These are phyloP conservation scores for Beauveria varroae DNA, from an alignment of 2,329 filamentous ascomycete species.

Conservation along the genomic window DNA sequence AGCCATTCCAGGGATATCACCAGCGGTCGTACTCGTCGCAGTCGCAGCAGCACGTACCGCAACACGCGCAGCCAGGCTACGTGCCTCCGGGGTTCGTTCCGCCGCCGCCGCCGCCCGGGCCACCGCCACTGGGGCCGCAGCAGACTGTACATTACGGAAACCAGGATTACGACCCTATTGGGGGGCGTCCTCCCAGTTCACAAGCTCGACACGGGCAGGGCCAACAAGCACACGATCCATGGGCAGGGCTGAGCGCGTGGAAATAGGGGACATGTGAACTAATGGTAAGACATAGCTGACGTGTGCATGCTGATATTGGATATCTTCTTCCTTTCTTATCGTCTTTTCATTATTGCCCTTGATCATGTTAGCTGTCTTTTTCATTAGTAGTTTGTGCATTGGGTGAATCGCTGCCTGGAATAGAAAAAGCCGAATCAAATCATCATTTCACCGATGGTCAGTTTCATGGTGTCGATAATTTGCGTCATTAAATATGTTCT, in stretches of 20 bases:
- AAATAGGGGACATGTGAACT: constrained; percentile 27
- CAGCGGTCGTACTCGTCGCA: constrained; percentile 26
- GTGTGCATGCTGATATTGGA: not conserved
- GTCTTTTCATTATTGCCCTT: not conserved
- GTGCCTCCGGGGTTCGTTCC: constrained; percentile 53
- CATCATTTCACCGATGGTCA: not conserved
- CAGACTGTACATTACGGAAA: constrained; percentile 51
- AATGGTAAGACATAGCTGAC: not conserved
- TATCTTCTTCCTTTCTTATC: not conserved
- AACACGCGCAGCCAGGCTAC: constrained; percentile 32
- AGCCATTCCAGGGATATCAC: constrained; percentile 26
- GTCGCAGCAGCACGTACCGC: constrained; percentile 33
- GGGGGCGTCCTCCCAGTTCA: constrained; percentile 20
- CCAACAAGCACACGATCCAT: constrained; percentile 40
- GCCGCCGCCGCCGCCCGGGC: constrained; percentile 55
- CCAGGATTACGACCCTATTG: constrained; percentile 24
- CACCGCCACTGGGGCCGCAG: constrained; percentile 53
- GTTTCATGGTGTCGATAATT: not conserved
- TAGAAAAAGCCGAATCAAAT: not conserved
- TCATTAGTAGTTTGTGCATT: not conserved
- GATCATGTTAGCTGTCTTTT: not conserved
- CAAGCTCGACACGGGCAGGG: constrained; percentile 22
- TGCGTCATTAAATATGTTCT: not conserved
- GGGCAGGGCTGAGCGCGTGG: constrained; percentile 46
- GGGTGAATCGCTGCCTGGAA: constrained; percentile 1